Percentiles rank a stretch among this genome's conserved stretches.
Conservation (phyloP, 768 basidiomycete species). For the Suillus subalutaceus region DNA sequence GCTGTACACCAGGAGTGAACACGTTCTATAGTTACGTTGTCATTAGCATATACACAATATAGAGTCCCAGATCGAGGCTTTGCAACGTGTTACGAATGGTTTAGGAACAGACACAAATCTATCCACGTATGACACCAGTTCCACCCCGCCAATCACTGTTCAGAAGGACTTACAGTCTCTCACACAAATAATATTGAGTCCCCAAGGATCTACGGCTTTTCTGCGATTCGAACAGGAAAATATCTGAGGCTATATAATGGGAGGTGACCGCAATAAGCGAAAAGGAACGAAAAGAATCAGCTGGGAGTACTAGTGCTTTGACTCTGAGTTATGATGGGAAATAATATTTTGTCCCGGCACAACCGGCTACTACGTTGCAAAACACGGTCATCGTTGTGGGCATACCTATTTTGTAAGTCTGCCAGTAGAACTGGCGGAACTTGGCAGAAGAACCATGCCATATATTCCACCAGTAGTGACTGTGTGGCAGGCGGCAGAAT, state of each 20-base stretch:
- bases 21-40: background rate
- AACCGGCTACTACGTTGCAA: background rate
- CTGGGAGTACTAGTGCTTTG: background rate
- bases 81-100: background rate
- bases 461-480: too few species aligned
- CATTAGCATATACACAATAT: background rate
- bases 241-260: background rate
- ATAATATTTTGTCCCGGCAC: background rate
- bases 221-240: background rate
- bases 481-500: too few species aligned
- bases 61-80: background rate
- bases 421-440: too few species aligned
- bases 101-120: background rate
- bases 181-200: background rate
- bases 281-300: background rate
- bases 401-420: too few species aligned
- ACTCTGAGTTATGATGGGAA: background rate
- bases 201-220: background rate
- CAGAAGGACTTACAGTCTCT: background rate
- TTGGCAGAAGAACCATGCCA: too few species aligned
- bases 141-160: background rate
- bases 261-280: background rate
- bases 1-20: background rate
- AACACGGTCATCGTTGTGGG: too few species aligned
- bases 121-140: background rate